These are phyloP conservation scores for Starmerella bombi DNA, from an alignment of 805 yeast genomes.

Conservation along the genomic window DNA sequence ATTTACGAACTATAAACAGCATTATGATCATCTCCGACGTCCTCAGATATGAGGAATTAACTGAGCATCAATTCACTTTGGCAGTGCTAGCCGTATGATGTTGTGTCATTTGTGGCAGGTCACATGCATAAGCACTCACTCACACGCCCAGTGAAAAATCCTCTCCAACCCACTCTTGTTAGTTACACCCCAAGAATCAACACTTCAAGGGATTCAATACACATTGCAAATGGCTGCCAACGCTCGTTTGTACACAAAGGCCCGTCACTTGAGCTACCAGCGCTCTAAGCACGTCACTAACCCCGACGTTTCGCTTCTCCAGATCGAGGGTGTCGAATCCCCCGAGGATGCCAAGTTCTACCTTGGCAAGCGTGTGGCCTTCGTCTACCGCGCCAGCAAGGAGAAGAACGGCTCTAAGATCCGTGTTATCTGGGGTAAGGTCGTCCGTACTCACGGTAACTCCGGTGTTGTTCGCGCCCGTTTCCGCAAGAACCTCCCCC, in stretches of 20 bases:
- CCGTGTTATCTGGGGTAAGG: slow-evolving; percentile 99
- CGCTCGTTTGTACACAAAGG: slow-evolving; percentile 81
- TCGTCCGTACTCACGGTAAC: slow-evolving; percentile 98
- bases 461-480: slow-evolving; percentile 96
- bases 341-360: slow-evolving; percentile 96
- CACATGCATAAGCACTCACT: slow-evolving; percentile 16
- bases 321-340: slow-evolving; percentile 88
- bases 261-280: slow-evolving; percentile 99
- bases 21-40: too few relatives aligned
- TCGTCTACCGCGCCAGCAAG: slow-evolving; percentile 97
- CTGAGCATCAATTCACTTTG: too few relatives aligned
- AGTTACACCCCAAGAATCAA: slow-evolving; percentile 1
- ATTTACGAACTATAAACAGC: too few relatives aligned
- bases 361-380: slow-evolving; percentile 98
- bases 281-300: slow-evolving; percentile 96
- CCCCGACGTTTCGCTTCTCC: slow-evolving; percentile 94
- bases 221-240: slow-evolving; percentile 22
- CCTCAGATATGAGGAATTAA: too few relatives aligned
- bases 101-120: neutral
- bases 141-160: slow-evolving; percentile 16
- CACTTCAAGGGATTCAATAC: slow-evolving; percentile 8
- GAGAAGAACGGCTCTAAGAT: slow-evolving; percentile 97
- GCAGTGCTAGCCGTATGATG: neutral
- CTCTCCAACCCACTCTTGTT: slow-evolving; percentile 10
- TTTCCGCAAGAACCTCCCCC: slow-evolving; percentile 98